Evolutionary conservation across 768 basidiomycete species (phyloP), one percentile per base, ranked within the genome.

Genomic region (Boletus rex-veris): DNA sequence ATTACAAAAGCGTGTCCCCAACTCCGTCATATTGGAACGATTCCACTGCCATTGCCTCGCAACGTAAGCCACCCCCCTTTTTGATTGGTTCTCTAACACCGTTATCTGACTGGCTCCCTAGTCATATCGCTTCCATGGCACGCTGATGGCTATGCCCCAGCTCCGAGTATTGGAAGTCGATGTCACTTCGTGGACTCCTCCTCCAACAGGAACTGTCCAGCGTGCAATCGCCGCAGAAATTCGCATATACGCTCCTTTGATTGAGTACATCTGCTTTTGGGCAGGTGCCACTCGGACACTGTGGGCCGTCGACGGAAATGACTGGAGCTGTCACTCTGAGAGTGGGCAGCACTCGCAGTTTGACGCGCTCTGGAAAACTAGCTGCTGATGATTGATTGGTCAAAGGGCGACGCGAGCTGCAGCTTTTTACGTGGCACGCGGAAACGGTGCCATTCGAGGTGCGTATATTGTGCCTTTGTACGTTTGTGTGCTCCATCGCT

Each of bases 141-240:
- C 61, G 18, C 58, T 78, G 31, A 68, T 71, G 63, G 58, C 63
- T 15, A 63, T 78, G 59, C 59, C 50, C 48, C 61, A 68, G 24
- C 68, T 78, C 40, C 63, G 63, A 40, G 58, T 60, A 50, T 60
- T 78, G 48, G 75, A 75, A 60, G 55, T 77, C 37, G 73, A 75
- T 45, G 51, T 76, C 33, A 58, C 68, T 36, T 57, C 60, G 31
- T 77, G 74, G 75, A 46, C 55, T 15, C 70, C 73, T 15, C 61
- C 60, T 9, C 63, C 73, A 11, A 60, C 64, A 38, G 66, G 67
- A 36, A 41, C 56, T 19, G 47, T 61, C 16, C 74, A 76, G 54
- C 73, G 74, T 53, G 58, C 63, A 57, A 61, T 78, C 58, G 66
- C 70, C 48, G 64, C 71, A 26, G 77, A 78, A 55, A 60, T 75